These are phyloP conservation scores for Scedosporium apiospermum DNA, from an alignment of 2,329 filamentous ascomycete genomes.

Conservation along the genomic window DNA sequence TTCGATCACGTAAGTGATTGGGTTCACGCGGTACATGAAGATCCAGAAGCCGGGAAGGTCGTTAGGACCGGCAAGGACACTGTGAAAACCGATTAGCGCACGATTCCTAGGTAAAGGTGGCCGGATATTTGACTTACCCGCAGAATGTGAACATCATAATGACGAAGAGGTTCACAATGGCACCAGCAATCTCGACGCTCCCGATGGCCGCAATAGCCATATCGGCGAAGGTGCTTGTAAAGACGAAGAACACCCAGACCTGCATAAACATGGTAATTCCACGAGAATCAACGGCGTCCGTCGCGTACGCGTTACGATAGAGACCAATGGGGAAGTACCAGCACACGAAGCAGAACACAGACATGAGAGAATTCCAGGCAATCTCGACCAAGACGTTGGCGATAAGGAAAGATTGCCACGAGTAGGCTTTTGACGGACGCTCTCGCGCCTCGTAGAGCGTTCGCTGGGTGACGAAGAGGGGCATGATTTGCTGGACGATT, in stretches of 20 bases:
- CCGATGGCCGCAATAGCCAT: conserved; percentile 56
- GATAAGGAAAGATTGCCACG: conserved; percentile 58
- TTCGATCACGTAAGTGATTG: conserved; percentile 64
- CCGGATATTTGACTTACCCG: conserved; percentile 8
- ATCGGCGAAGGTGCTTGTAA: conserved; percentile 55
- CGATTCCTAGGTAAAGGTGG: too few relatives aligned
- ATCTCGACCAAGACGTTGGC: conserved; percentile 54
- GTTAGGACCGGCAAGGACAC: conserved; percentile 51
- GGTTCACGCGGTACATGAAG: conserved; percentile 65
- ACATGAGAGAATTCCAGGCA: conserved; percentile 53
- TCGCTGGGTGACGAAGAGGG: conserved; percentile 59
- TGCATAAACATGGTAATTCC: conserved; percentile 55
- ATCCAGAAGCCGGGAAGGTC: conserved; percentile 66
- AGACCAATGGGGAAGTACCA: conserved; percentile 63
- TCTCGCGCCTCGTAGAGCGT: conserved; percentile 62
- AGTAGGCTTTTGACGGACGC: conserved; percentile 57
- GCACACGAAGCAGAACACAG: conserved; percentile 52
- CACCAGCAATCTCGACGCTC: conserved; percentile 52
- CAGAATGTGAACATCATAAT: conserved; percentile 56
- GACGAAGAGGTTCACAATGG: conserved; percentile 55
- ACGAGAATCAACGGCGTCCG: conserved; percentile 33
- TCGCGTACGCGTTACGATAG: conserved; percentile 46
- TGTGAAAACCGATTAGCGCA: too few relatives aligned
- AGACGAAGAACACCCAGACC: conserved; percentile 54
- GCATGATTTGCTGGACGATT: conserved; percentile 58